Evolutionary conservation across 202 grass and related monocot genomes (phyloP).

Genomic region (Hordeum pubiflorum): DNA sequence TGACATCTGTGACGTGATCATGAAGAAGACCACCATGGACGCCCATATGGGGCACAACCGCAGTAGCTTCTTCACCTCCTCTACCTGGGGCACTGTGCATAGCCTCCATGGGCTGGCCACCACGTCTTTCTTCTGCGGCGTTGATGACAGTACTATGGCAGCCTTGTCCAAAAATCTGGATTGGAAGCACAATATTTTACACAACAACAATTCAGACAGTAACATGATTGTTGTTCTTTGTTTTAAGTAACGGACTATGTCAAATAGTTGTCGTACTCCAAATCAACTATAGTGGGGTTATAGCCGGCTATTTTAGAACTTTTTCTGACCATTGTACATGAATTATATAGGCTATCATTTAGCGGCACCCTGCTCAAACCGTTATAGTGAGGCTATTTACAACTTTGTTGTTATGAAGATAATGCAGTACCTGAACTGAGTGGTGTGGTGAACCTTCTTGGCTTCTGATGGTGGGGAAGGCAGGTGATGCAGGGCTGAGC

Average conservation of each 20-base stretch:
- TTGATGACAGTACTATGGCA: background rate
- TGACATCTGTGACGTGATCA: constrained; percentile 17
- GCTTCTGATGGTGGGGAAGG: background rate
- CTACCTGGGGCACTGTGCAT: constrained; percentile 34
- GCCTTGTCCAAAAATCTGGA: constrained; percentile 2
- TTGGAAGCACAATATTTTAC: background rate
- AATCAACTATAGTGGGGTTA: too few relatives aligned
- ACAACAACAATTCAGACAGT: background rate
- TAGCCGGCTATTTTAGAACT: too few relatives aligned
- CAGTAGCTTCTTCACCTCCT: constrained; percentile 34
- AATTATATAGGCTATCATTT: too few relatives aligned
- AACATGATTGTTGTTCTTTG: background rate
- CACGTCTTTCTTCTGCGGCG: background rate
- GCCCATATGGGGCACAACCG: constrained; percentile 22
- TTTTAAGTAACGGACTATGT: too few relatives aligned
- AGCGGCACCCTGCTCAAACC: too few relatives aligned
- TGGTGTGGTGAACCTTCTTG: background rate
- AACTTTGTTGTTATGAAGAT: too few relatives aligned
- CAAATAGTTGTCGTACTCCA: too few relatives aligned
- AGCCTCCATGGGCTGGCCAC: constrained; percentile 1
- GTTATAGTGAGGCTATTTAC: too few relatives aligned
- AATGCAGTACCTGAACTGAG: constrained; percentile 12
- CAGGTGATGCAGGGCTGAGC: background rate
- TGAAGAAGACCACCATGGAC: constrained; percentile 24
- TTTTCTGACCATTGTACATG: too few relatives aligned